These are phyloP conservation scores for Ceriops zippeliana DNA, from an alignment of 345 rosid species.

Conservation along the genomic window DNA sequence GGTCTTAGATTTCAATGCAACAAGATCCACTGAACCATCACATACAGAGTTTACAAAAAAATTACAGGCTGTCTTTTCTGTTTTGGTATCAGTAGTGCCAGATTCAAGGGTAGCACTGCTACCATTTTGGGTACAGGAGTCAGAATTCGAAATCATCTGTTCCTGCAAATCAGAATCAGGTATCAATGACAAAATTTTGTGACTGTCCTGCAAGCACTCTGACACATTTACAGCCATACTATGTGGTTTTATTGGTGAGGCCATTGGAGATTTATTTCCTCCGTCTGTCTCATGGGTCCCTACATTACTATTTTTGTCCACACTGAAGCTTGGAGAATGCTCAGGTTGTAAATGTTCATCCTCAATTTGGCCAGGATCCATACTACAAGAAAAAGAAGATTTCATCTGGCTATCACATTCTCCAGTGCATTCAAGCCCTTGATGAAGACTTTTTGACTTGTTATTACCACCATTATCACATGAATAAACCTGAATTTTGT, in stretches of 20 bases:
- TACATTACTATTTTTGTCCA: slow-evolving; percentile 27
- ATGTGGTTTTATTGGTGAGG: slow-evolving; percentile 22
- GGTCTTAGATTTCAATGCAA: slow-evolving; percentile 26
- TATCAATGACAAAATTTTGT: slow-evolving; percentile 25
- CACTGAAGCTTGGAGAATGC: slow-evolving; percentile 24
- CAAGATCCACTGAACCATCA: slow-evolving; percentile 32
- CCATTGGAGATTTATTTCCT: slow-evolving; percentile 31
- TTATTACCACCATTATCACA: slow-evolving; percentile 35
- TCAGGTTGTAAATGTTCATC: slow-evolving; percentile 31
- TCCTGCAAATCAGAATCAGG: slow-evolving; percentile 36
- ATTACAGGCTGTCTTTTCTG: slow-evolving; percentile 35
- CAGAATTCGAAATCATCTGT: slow-evolving; percentile 27
- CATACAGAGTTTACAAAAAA: slow-evolving; percentile 31
- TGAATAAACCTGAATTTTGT: slow-evolving; percentile 51
- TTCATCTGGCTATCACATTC: slow-evolving; percentile 45
- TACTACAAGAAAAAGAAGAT: slow-evolving; percentile 22
- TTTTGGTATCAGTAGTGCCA: slow-evolving; percentile 31
- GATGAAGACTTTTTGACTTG: slow-evolving; percentile 39
- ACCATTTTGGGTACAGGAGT: slow-evolving; percentile 34
- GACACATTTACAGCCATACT: slow-evolving; percentile 25
- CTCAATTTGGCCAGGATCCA: slow-evolving; percentile 29
- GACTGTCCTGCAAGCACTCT: slow-evolving; percentile 28
- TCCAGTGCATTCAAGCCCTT: slow-evolving; percentile 37
- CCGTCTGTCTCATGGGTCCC: slow-evolving; percentile 31
- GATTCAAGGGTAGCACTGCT: slow-evolving; percentile 30